These are phyloP conservation scores for Lactifluus subvellereus DNA, from an alignment of 768 basidiomycete species.

Conservation along the genomic window DNA sequence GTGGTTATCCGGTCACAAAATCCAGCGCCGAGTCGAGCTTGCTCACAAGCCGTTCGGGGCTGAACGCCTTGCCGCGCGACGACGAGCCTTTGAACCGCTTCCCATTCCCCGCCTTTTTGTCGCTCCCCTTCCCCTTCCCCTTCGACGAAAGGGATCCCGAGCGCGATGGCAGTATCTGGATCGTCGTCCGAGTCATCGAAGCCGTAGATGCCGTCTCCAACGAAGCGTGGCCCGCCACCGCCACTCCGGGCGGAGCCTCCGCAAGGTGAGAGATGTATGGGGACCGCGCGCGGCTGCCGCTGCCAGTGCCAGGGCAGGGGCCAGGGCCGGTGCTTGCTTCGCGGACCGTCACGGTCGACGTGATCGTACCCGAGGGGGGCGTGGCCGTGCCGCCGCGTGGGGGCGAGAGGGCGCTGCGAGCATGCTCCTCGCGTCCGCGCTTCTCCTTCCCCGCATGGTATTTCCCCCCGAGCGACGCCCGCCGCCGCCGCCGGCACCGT, in stretches of 20 bases:
- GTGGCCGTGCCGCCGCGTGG: not conserved
- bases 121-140: not conserved
- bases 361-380: slow-evolving; percentile 4
- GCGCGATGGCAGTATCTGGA: not conserved
- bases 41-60: slow-evolving; percentile 18
- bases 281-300: not conserved
- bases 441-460: not conserved
- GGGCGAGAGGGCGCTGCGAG: not conserved
- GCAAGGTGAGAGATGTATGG: not conserved
- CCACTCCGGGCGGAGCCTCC: not conserved
- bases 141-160: not conserved
- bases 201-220: not conserved
- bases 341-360: slow-evolving; percentile 8
- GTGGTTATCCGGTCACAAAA: slow-evolving; percentile 11
- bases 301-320: too few relatives aligned
- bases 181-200: not conserved
- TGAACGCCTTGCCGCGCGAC: slow-evolving; percentile 16
- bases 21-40: slow-evolving; percentile 21
- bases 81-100: not conserved
- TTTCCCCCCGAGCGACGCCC: not conserved
- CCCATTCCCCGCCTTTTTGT: slow-evolving; percentile 5
- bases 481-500: not conserved
- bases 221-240: not conserved
- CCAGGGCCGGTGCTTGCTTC: not conserved
- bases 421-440: slow-evolving; percentile 3